phyloP scores from a whole-genome alignment of 805 yeast genomes.

The Schwanniomyces yamadae region DNA sequence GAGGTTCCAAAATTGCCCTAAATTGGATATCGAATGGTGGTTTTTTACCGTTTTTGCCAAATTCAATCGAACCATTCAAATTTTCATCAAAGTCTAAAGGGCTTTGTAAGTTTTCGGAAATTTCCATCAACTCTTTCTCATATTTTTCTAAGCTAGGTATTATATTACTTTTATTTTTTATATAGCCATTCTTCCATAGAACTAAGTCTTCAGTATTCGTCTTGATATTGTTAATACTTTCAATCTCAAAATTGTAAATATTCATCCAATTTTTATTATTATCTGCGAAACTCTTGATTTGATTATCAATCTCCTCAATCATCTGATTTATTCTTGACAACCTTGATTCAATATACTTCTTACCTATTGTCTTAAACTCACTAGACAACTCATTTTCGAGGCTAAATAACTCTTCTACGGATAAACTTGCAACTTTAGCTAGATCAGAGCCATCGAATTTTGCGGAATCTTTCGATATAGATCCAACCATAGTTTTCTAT shows the following conservation, averaged over 20 bases:
- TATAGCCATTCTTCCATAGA: constrained; percentile 12
- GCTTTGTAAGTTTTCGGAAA: constrained; percentile 29
- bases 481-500: not conserved
- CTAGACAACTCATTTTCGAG: constrained; percentile 17
- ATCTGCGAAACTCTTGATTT: constrained; percentile 23
- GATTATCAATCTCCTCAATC: constrained; percentile 21
- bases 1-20: constrained; percentile 20
- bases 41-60: constrained; percentile 6
- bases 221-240: constrained; percentile 31
- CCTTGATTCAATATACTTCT: constrained; percentile 26
- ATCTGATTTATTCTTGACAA: constrained; percentile 27
- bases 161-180: constrained; percentile 14
- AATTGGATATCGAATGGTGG: constrained; percentile 16
- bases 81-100: constrained; percentile 34
- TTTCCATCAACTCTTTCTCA: constrained; percentile 30
- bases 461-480: not conserved
- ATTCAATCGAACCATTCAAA: constrained; percentile 16
- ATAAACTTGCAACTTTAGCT: constrained; percentile 16
- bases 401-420: constrained; percentile 23
- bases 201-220: constrained; percentile 32
- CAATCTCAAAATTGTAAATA: constrained; percentile 32
- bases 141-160: constrained; percentile 22
- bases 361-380: constrained; percentile 26
- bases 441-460: constrained; percentile 3
- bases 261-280: constrained; percentile 35